Evolutionary conservation across 1,139 yeast species (phyloP), one percentile per base, ranked within the genome.

Genomic region (Lodderomyces parapsilosis): DNA sequence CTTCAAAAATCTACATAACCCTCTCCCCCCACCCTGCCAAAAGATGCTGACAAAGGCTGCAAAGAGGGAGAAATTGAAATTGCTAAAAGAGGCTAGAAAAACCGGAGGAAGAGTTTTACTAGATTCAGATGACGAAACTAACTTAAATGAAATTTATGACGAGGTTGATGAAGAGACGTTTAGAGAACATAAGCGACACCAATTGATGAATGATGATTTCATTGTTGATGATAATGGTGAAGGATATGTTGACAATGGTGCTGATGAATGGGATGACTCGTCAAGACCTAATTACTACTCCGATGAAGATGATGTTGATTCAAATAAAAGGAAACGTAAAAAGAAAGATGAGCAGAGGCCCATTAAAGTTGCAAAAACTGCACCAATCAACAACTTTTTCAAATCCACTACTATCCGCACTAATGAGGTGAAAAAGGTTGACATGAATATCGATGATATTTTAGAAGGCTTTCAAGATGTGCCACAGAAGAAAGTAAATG

Each of bases 181-280:
- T 63, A 72, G 93, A 52, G 77, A 78, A 51, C 87, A 82, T 59
- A 88, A 87, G 58, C 78, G 96, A 52, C 80, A 86, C 46, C 89
- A 90, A 48, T 71, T 93, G 44, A 74, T 89, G 66, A 83, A 86
- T 50, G 97, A 91, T 58, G 96, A 91, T 58, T 93, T 93, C 59
- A 93, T 93, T 40, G 96, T 89, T 2, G 97, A 90, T 58, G 98
- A 93, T 60, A 82, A 85, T 51, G 96, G 96, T 11, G 84, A 83
- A 51, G 94, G 94, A 0, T 93, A 93, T 57, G 91, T 88, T 1
- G 97, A 93, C 56, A 86, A 86, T 39, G 98, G 98, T 42, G 88
- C 77, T 11, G 95, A 91, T 54, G 96, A 89, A 49, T 87, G 96
- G 95, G 90, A 82, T 43, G 78, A 71, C 30, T 64, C 72, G 9